Conservation (phyloP, 2,329 filamentous ascomycete species). For the Fusarium drepaniforme region DNA sequence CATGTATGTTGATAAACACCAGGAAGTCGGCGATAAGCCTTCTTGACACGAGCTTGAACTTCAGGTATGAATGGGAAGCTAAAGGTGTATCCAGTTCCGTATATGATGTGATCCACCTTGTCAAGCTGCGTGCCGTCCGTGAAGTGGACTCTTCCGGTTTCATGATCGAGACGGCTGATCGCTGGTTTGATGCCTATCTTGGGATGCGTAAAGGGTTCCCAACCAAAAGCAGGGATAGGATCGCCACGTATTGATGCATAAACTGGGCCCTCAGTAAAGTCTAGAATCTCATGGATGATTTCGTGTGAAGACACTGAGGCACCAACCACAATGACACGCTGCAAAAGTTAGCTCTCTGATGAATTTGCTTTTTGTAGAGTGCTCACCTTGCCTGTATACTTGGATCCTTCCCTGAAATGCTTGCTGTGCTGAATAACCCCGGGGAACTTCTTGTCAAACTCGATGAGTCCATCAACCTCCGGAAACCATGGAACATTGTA, state of each 20-base stretch:
- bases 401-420: slow-evolving; percentile 9
- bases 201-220: slow-evolving; percentile 30
- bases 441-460: slow-evolving; percentile 11
- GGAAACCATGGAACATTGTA: slow-evolving; percentile 35
- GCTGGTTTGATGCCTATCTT: slow-evolving; percentile 24
- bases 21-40: slow-evolving; percentile 15
- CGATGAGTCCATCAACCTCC: slow-evolving; percentile 10
- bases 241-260: slow-evolving; percentile 23
- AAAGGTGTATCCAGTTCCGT: slow-evolving; percentile 29
- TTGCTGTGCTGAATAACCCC: slow-evolving; percentile 24
- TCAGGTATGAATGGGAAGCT: slow-evolving; percentile 23
- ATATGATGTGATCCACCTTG: slow-evolving; percentile 23
- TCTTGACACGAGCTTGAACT: slow-evolving; percentile 18
- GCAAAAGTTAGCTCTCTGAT: neutral
- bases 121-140: slow-evolving; percentile 21
- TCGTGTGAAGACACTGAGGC: slow-evolving; percentile 27
- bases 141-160: slow-evolving; percentile 14
- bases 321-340: slow-evolving; percentile 30
- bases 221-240: slow-evolving; percentile 18
- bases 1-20: slow-evolving; percentile 32
- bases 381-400: slow-evolving; percentile 17
- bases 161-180: slow-evolving; percentile 12
- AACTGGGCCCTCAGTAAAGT: neutral
- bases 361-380: neutral
- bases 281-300: slow-evolving; percentile 26